phyloP scores from a whole-genome alignment of 208 protist genomes.

The Entamoeba histolytica region DNA sequence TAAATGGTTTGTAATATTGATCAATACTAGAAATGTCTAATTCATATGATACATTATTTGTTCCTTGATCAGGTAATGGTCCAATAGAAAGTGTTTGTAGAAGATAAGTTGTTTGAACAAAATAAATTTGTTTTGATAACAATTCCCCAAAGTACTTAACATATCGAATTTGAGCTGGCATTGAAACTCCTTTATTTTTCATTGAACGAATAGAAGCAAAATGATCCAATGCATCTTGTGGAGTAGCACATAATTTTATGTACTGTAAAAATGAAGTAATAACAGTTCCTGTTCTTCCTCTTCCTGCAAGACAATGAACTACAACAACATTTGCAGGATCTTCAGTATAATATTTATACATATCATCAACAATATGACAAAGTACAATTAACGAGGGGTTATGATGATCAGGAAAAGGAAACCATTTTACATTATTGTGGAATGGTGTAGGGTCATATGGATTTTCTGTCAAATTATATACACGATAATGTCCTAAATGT shows the following conservation, averaged over 20 bases:
- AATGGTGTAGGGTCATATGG: background rate
- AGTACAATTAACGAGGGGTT: background rate
- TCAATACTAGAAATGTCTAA: background rate
- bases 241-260: background rate
- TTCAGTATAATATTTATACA: background rate
- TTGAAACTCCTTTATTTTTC: background rate
- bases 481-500: slow-evolving; percentile 54
- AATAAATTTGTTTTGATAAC: background rate
- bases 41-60: background rate
- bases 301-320: slow-evolving; percentile 15
- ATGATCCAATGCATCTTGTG: background rate
- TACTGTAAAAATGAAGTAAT: background rate
- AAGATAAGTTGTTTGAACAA: background rate
- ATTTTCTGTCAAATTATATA: slow-evolving; percentile 39
- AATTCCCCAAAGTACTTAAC: background rate
- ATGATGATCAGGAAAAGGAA: slow-evolving; percentile 15
- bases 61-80: background rate
- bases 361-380: background rate
- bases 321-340: slow-evolving; percentile 4
- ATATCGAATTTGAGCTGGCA: background rate
- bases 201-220: background rate
- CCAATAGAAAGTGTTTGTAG: background rate
- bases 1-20: background rate
- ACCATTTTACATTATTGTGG: background rate
- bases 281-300: slow-evolving; percentile 10